Evolutionary conservation across 2,329 filamentous ascomycete genomes (phyloP).

Genomic region (Aaosphaeria arxii): DNA sequence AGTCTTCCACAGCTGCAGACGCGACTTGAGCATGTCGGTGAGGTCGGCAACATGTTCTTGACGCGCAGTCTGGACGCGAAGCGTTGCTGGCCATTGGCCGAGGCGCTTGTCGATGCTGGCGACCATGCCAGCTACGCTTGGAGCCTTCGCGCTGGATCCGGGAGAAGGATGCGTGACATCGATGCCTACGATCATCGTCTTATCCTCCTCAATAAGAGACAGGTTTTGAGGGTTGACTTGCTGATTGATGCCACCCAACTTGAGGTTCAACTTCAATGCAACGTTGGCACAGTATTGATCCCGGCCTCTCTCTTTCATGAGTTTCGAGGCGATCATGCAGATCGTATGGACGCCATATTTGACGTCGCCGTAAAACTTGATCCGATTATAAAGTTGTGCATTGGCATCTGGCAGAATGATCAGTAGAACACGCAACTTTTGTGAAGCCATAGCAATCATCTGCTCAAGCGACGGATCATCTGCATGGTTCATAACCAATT

Average conservation of each 20-base stretch:
- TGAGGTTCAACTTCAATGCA: conserved; percentile 55
- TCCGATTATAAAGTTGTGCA: conserved; percentile 15
- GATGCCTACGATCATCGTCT: conserved; percentile 69
- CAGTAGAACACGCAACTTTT: conserved; percentile 3
- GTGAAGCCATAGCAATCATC: conserved; percentile 5
- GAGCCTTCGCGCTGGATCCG: conserved; percentile 55
- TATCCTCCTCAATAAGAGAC: conserved; percentile 40
- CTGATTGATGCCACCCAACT: conserved; percentile 56
- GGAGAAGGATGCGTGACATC: conserved; percentile 86
- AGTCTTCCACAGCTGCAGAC: conserved; percentile 61
- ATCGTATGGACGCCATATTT: conserved; percentile 18
- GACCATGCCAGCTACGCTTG: conserved; percentile 76
- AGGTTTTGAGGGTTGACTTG: conserved; percentile 2
- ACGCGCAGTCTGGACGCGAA: conserved; percentile 61
- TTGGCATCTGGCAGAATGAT: conserved; percentile 16
- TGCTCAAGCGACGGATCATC: conserved; percentile 3
- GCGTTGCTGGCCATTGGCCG: conserved; percentile 71
- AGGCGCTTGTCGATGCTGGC: conserved; percentile 67
- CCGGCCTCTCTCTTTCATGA: conserved; percentile 3
- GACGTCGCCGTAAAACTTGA: conserved; percentile 21
- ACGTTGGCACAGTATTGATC: conserved; percentile 33
- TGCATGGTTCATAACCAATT: too few species aligned
- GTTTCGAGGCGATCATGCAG: conserved; percentile 3
- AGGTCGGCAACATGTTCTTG: conserved; percentile 70
- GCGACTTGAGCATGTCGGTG: conserved; percentile 57